phyloP scores from a whole-genome alignment of 495 filamentous ascomycete genomes.

The Xylaria telfairii region DNA sequence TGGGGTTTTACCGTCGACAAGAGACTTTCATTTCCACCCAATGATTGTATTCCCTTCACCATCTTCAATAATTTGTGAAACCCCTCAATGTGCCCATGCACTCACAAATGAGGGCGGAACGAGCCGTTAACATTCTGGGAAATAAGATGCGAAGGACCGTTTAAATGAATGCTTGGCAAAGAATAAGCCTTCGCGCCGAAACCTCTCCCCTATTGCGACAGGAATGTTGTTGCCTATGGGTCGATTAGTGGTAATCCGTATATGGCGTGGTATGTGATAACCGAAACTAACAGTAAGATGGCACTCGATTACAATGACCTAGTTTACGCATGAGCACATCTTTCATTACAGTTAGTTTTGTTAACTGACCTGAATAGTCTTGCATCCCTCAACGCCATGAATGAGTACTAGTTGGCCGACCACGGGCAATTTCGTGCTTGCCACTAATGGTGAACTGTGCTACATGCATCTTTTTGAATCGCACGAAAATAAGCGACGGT shows the following conservation, averaged over 20 bases:
- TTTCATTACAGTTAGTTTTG: neutral
- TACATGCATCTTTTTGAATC: slow-evolving; percentile 33
- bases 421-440: slow-evolving; percentile 42
- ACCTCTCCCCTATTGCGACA: neutral
- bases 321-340: neutral
- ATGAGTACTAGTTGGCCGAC: slow-evolving; percentile 32
- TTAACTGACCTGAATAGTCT: slow-evolving; percentile 5
- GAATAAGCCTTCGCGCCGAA: neutral
- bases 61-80: neutral
- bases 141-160: neutral
- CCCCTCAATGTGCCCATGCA: neutral
- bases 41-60: neutral
- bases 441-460: slow-evolving; percentile 40
- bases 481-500: neutral
- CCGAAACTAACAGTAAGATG: neutral
- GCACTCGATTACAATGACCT: neutral
- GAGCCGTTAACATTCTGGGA: neutral
- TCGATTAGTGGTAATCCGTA: neutral
- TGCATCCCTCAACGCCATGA: slow-evolving; percentile 25
- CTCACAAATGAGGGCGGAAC: neutral
- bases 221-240: neutral
- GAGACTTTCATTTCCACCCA: neutral
- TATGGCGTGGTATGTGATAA: neutral
- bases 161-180: neutral
- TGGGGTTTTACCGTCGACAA: neutral